Base-by-base conservation (phyloP, 1,284 basidiomycete species). In the Tausonia pullulans region DNA sequence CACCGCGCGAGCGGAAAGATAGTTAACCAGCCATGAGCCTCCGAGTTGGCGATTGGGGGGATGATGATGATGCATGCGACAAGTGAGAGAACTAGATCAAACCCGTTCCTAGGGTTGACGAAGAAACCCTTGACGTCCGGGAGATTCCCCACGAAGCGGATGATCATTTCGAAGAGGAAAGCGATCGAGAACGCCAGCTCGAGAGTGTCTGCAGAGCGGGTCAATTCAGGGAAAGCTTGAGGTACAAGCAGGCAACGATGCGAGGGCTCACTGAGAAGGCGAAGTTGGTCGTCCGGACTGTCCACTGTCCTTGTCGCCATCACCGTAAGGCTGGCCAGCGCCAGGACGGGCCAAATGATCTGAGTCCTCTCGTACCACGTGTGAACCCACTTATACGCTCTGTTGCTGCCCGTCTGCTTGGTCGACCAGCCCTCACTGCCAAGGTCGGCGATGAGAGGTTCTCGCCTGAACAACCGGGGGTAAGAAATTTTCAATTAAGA, bases 1-100 rank as follows among this genome's bases (percentile, higher is more conserved):
- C 97, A 98, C 69, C 95, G 81, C 67, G 82, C 80, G 5, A 98
- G 79, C 73, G 94, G 90, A 71, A 98, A 90, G 52, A 89, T 82
- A 2, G 91, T 96, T 69, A 98, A 82, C 95, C 95, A 98, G 0
- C 86, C 82, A 72, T 96, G 96, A 3, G 85, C 80, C 3, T 69
- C 65, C 5, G 87, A 86, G 44, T 81, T 69, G 61, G 81, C 80
- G 50, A 98, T 87, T 10, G 73, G 80, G 0, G 95, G 94, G 52
- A 97, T 87, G 74, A 96, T 90, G 48, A 96, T 91, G 71, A 96
- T 79, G 51, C 81, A 86, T 5, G 86, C 87, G 1, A 82, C 82
- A 58, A 96, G 73, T 0, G 88, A 92, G n/a, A 98, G 79, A n/a
- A 85, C 75, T 40, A 87, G 73, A 74, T 98, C 95, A 53, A 93